A percentile compares a stretch with the other conserved stretches of the same genome.
phyloP scores from a whole-genome alignment of 2,329 filamentous ascomycete genomes.

The Beauveria varroae region DNA sequence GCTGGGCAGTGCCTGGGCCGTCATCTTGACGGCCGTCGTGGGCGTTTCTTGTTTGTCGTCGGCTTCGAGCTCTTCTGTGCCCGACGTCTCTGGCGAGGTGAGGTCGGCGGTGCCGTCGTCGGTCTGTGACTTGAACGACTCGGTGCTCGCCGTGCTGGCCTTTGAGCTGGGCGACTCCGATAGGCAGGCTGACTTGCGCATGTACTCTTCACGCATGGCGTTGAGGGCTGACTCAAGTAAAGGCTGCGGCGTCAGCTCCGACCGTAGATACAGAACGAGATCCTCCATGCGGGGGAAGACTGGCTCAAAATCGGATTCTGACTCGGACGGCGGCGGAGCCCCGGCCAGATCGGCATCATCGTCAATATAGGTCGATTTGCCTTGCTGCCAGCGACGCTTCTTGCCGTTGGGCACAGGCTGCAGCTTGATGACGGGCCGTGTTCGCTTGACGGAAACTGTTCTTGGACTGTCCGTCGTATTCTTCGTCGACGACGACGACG shows the following conservation, averaged over 20 bases:
- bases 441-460: slow-evolving; percentile 24
- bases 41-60: background rate
- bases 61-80: background rate
- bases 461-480: slow-evolving; percentile 19
- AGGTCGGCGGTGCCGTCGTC: background rate
- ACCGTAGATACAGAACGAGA: slow-evolving; percentile 46
- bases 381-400: slow-evolving; percentile 20
- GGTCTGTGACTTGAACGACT: background rate
- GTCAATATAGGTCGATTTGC: slow-evolving; percentile 26
- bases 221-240: slow-evolving; percentile 40
- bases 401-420: slow-evolving; percentile 22
- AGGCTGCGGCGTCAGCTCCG: slow-evolving; percentile 29
- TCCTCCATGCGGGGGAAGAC: slow-evolving; percentile 49
- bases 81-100: background rate
- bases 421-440: slow-evolving; percentile 21
- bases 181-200: background rate
- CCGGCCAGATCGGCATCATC: slow-evolving; percentile 28
- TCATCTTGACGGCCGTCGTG: background rate
- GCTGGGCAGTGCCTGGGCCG: slow-evolving; percentile 9
- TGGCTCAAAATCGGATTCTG: slow-evolving; percentile 26
- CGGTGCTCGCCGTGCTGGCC: background rate
- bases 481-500: background rate
- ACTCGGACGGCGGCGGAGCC: slow-evolving; percentile 10
- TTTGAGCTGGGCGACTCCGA: background rate
- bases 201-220: slow-evolving; percentile 30